Evolutionary conservation across 331 rosid genomes (phyloP).

Genomic region (Acacia concinna): DNA sequence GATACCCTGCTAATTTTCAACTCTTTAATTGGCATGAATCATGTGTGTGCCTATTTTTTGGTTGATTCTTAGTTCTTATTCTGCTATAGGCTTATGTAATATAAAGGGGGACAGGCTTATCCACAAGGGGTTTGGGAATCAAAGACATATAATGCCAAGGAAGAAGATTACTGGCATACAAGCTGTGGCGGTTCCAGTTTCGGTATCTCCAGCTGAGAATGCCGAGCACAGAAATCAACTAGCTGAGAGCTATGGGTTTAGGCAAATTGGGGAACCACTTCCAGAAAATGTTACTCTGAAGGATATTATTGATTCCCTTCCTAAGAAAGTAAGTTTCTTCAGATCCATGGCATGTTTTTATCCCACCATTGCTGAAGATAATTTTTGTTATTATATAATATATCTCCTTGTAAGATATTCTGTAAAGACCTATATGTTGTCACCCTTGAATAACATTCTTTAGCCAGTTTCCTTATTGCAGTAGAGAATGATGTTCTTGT

Average conservation of each 20-base stretch:
- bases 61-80: conserved; percentile 14
- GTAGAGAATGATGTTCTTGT: conserved; percentile 26
- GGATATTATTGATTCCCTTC: conserved; percentile 77
- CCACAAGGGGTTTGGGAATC: conserved; percentile 45
- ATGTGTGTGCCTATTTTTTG: not conserved
- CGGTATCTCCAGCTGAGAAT: conserved; percentile 55
- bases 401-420: conserved; percentile 1
- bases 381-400: conserved; percentile 5
- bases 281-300: conserved; percentile 69
- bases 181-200: conserved; percentile 76
- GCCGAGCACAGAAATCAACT: conserved; percentile 65
- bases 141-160: conserved; percentile 32
- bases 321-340: conserved; percentile 61
- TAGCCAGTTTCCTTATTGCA: conserved; percentile 8
- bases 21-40: not conserved
- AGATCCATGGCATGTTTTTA: conserved; percentile 3
- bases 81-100: conserved; percentile 43
- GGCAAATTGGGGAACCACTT: conserved; percentile 77
- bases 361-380: not conserved
- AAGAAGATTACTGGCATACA: conserved; percentile 47
- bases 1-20: not conserved
- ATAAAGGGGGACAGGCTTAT: conserved; percentile 43
- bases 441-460: conserved; percentile 12
- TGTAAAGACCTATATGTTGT: not conserved
- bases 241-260: conserved; percentile 77